Evolutionary conservation across 2,329 filamentous ascomycete species (phyloP).

Genomic region (Colletotrichum tofieldiae): DNA sequence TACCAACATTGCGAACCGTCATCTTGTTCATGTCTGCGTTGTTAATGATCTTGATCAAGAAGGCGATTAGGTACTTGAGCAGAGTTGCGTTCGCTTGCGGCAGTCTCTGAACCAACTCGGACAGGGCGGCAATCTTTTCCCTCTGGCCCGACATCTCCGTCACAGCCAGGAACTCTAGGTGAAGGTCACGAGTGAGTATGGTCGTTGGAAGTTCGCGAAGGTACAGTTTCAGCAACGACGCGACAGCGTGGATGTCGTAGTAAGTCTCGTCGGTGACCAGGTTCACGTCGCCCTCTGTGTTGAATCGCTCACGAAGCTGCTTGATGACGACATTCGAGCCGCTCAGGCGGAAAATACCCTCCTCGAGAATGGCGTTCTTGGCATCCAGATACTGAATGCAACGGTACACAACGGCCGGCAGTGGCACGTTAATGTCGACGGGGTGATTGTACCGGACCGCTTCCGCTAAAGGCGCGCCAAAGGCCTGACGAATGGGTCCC

Average conservation of each 20-base stretch:
- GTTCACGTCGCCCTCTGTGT: slow-evolving; percentile 92
- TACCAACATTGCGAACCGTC: slow-evolving; percentile 97
- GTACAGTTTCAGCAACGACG: slow-evolving; percentile 94
- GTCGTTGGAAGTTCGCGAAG: slow-evolving; percentile 92
- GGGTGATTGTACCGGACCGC: slow-evolving; percentile 88
- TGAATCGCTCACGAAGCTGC: slow-evolving; percentile 91
- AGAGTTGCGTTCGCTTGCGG: slow-evolving; percentile 86
- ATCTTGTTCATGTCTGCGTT: slow-evolving; percentile 95
- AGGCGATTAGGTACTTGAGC: slow-evolving; percentile 87
- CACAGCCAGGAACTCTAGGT: slow-evolving; percentile 88
- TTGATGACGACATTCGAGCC: slow-evolving; percentile 98
- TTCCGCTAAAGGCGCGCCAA: slow-evolving; percentile 88
- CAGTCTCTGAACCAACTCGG: slow-evolving; percentile 83
- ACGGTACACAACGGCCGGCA: slow-evolving; percentile 95
- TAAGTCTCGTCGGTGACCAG: slow-evolving; percentile 86
- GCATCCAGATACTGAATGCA: slow-evolving; percentile 93
- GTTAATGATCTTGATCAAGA: slow-evolving; percentile 93
- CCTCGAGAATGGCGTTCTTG: slow-evolving; percentile 86
- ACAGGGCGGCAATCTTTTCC: slow-evolving; percentile 84
- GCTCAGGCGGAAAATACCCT: slow-evolving; percentile 96
- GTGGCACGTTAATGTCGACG: slow-evolving; percentile 78
- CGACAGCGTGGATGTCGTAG: slow-evolving; percentile 96
- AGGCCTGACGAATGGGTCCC: slow-evolving; percentile 79
- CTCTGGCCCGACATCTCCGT: slow-evolving; percentile 82
- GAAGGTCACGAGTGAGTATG: slow-evolving; percentile 91